A percentile compares a stretch with the other conserved stretches of the same genome.
Evolutionary conservation across 192 early-diverging fungal genomes (phyloP).

Genomic region (Dissophora ornata): DNA sequence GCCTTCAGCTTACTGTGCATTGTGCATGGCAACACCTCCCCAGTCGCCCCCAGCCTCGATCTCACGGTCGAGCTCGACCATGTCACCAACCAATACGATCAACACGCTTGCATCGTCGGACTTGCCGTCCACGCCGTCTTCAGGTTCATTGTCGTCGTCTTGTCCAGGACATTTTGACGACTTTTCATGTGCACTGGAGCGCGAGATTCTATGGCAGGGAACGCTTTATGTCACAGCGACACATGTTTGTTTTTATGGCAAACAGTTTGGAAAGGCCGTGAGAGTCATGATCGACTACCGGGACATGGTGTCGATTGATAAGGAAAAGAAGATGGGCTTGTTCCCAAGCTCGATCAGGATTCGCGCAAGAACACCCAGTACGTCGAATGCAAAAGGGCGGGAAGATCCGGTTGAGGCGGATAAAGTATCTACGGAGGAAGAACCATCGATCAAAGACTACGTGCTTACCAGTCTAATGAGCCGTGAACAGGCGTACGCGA

Average conservation of each 20-base stretch:
- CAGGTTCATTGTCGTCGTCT: not conserved
- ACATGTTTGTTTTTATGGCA: constrained; percentile 67
- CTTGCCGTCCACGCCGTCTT: not conserved
- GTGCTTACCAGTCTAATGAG: constrained; percentile 63
- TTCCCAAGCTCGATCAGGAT: constrained; percentile 65
- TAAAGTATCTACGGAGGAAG: no score
- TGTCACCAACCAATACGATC: constrained; percentile 14
- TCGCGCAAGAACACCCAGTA: constrained; percentile 29
- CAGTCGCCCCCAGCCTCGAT: constrained; percentile 8
- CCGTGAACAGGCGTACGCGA: constrained; percentile 58
- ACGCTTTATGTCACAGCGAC: constrained; percentile 58
- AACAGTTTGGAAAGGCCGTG: constrained; percentile 61
- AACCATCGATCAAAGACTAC: constrained; percentile 45
- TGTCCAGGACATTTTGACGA: constrained; percentile 34
- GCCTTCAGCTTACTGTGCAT: constrained; percentile 18
- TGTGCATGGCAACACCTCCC: constrained; percentile 26
- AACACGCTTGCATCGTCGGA: constrained; percentile 5
- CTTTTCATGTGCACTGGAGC: constrained; percentile 62
- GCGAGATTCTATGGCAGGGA: constrained; percentile 69
- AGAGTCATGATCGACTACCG: constrained; percentile 57
- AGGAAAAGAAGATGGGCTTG: constrained; percentile 62
- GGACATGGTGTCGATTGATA: constrained; percentile 61
- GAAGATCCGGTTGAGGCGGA: no score
- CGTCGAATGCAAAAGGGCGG: no score
- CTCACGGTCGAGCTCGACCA: not conserved